Evolutionary conservation across 179 eudicot genomes (phyloP), one percentile per base, ranked within the genome.

Genomic region (Vitellaria paradoxa): DNA sequence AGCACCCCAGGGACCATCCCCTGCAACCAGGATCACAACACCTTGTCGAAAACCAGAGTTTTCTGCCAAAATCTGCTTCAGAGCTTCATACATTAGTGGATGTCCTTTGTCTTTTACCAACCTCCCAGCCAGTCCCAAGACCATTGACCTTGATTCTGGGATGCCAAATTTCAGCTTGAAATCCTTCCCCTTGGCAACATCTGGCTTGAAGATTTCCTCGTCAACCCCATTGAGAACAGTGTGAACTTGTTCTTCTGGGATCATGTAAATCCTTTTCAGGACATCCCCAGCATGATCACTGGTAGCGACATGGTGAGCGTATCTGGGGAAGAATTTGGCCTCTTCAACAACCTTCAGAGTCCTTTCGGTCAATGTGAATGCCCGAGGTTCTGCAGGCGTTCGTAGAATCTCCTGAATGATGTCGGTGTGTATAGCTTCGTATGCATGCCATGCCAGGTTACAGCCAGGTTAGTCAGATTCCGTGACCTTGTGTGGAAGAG

Each of bases 81-180:
- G 68, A 30, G 92, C 85, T 84, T 85, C 89, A 63, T 80, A 87
- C 80, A 87, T 81, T 69, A 89, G 13, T 17, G 90, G 90, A 76
- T 89, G 92, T 10, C 92, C 92, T 72, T 89, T 89, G 56, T 89
- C 92, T 77, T 85, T 87, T 3, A 89, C 92, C 62, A 89, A 65
- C 78, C 92, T 83, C 63, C 92, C 90, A 20, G 92, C 88, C 63
- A 87, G 77, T 55, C 92, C 92, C 2, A 89, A 57, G 21, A 89
- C 74, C 45, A 89, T 45, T 50, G 84, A 46, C 46, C 65, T 82
- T 0, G 86, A 76, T 13, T 77, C 63, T 18, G 83, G 77, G 42
- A 86, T 82, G 0, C 86, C 85, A 57, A 78, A 57, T 68, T 81
- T 78, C 50, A 17, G 75, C 81, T 79, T 81, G 75, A 84, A 86